phyloP scores from a whole-genome alignment of 768 basidiomycete genomes.

The Candolleomyces eurysporus region DNA sequence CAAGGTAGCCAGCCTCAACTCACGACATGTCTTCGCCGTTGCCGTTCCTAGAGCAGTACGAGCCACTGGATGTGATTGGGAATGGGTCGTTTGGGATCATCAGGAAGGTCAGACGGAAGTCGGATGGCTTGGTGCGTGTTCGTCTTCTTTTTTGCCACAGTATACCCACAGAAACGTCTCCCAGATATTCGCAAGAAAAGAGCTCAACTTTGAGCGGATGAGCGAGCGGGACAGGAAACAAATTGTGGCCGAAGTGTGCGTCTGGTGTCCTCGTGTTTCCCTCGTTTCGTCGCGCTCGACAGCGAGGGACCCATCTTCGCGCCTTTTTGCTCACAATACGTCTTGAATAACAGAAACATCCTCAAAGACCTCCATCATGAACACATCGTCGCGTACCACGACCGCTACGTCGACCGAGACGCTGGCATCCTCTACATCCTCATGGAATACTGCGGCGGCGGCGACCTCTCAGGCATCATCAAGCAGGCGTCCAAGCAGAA shows the following conservation, averaged over 20 bases:
- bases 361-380: slow-evolving; percentile 93
- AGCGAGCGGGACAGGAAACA: slow-evolving; percentile 93
- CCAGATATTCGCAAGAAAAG: slow-evolving; percentile 86
- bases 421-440: slow-evolving; percentile 91
- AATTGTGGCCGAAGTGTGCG: slow-evolving; percentile 97
- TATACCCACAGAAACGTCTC: not conserved
- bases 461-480: slow-evolving; percentile 88
- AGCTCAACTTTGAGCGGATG: slow-evolving; percentile 98
- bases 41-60: slow-evolving; percentile 72
- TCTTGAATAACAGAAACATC: slow-evolving; percentile 66
- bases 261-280: slow-evolving; percentile 10
- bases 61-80: slow-evolving; percentile 88
- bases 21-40: too few relatives aligned
- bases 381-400: slow-evolving; percentile 95
- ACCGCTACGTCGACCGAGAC: slow-evolving; percentile 88
- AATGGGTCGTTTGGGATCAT: slow-evolving; percentile 99
- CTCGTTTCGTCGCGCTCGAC: not conserved
- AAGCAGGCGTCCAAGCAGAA: slow-evolving; percentile 69
- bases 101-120: slow-evolving; percentile 84
- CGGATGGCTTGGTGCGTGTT: slow-evolving; percentile 72
- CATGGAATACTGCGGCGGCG: slow-evolving; percentile 99
- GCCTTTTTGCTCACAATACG: not conserved
- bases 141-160: not conserved
- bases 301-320: too few relatives aligned
- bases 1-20: too few relatives aligned